phyloP scores from a whole-genome alignment of 1,139 yeast genomes.

The Candida glucosophila region DNA sequence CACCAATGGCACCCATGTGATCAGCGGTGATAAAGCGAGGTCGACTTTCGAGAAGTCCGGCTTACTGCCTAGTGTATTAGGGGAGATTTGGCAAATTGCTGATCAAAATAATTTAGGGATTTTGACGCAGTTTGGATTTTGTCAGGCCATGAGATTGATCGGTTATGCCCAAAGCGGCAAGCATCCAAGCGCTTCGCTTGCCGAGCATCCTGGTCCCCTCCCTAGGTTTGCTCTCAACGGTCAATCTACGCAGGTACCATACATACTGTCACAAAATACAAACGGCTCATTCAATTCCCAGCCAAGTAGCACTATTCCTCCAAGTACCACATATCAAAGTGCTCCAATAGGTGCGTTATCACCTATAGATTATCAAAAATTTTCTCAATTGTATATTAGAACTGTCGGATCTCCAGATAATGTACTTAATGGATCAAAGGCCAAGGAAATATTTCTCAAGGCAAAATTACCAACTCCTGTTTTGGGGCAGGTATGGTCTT shows the following conservation, averaged over 20 bases:
- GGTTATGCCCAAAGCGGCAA: slow-evolving; percentile 81
- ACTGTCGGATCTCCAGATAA: slow-evolving; percentile 49
- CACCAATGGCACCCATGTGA: slow-evolving; percentile 67
- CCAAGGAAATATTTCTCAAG: slow-evolving; percentile 78
- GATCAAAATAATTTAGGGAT: slow-evolving; percentile 82
- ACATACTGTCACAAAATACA: no score
- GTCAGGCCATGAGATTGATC: slow-evolving; percentile 79
- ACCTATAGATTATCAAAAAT: slow-evolving; percentile 59
- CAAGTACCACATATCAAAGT: slow-evolving; percentile 12
- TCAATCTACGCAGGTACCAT: slow-evolving; percentile 16
- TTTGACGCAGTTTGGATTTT: slow-evolving; percentile 73
- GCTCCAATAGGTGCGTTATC: slow-evolving; percentile 53
- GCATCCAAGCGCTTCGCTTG: slow-evolving; percentile 41
- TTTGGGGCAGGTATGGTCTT: slow-evolving; percentile 81
- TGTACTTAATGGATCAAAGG: slow-evolving; percentile 61
- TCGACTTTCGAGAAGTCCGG: slow-evolving; percentile 81
- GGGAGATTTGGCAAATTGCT: slow-evolving; percentile 91
- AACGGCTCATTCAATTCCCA: slow-evolving; percentile 37
- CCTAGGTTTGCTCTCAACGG: slow-evolving; percentile 41
- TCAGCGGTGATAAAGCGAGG: slow-evolving; percentile 89
- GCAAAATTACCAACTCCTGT: slow-evolving; percentile 72
- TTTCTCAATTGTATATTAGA: slow-evolving; percentile 65
- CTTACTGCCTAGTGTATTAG: slow-evolving; percentile 65
- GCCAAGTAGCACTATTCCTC: slow-evolving; percentile 28
- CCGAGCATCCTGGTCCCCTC: slow-evolving; percentile 49